Conservation (phyloP, 2,329 filamentous ascomycete species). For the Amauroascus niger region DNA sequence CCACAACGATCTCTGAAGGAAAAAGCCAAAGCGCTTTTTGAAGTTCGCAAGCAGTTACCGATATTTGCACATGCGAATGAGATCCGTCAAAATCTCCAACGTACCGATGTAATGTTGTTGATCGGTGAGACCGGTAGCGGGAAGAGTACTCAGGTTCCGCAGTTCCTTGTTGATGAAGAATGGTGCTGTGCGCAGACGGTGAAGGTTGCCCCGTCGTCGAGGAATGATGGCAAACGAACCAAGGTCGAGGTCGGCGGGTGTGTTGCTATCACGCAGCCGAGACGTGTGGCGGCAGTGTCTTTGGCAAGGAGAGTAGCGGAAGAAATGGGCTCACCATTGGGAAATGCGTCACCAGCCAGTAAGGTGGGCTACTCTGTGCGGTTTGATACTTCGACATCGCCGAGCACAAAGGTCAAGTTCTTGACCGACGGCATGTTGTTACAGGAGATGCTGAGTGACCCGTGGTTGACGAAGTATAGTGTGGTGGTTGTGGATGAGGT, state of each 20-base stretch:
- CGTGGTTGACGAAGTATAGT: slow-evolving; percentile 72
- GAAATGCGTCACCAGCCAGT: slow-evolving; percentile 48
- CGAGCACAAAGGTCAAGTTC: slow-evolving; percentile 79
- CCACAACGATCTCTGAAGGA: slow-evolving; percentile 26
- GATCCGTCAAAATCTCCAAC: slow-evolving; percentile 55
- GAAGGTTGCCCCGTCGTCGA: slow-evolving; percentile 29
- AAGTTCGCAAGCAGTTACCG: slow-evolving; percentile 58
- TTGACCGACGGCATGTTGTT: slow-evolving; percentile 93
- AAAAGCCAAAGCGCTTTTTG: slow-evolving; percentile 41
- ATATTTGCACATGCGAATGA: slow-evolving; percentile 66
- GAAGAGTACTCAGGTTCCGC: slow-evolving; percentile 93
- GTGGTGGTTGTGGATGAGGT: slow-evolving; percentile 92
- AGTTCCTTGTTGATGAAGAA: slow-evolving; percentile 67
- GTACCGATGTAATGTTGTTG: slow-evolving; percentile 67
- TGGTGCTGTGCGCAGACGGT: slow-evolving; percentile 63
- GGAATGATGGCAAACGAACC: slow-evolving; percentile 18
- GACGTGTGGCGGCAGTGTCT: slow-evolving; percentile 86
- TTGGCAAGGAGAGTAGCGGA: slow-evolving; percentile 78
- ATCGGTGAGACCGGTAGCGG: slow-evolving; percentile 93
- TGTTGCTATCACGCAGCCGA: slow-evolving; percentile 88
- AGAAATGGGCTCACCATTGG: slow-evolving; percentile 62
- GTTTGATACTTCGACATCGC: slow-evolving; percentile 80
- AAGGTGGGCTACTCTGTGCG: slow-evolving; percentile 87
- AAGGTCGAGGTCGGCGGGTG: slow-evolving; percentile 58
- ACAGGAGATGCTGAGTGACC: slow-evolving; percentile 84